phyloP scores from a whole-genome alignment of 2,329 filamentous ascomycete genomes.

The Fusarium piperis region DNA sequence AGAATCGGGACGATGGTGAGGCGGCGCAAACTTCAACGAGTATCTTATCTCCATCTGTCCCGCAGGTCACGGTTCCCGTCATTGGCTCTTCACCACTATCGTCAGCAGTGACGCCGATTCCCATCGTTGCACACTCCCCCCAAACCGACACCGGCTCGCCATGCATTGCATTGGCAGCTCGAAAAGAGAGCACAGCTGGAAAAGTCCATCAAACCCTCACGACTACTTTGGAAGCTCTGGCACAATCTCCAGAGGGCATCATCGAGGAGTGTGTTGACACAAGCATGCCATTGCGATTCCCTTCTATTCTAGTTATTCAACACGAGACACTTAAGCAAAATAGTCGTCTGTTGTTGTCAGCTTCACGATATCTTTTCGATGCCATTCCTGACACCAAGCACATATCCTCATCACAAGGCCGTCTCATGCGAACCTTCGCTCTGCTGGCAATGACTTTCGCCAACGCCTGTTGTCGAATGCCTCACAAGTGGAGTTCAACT shows the following conservation, averaged over 20 bases:
- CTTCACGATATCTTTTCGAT: not conserved
- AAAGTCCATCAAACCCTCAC: constrained; percentile 1
- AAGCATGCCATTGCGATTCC: not conserved
- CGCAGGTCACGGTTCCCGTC: not conserved
- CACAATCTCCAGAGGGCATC: not conserved
- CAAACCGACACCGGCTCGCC: not conserved
- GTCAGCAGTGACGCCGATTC: not conserved
- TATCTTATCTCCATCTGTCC: not conserved
- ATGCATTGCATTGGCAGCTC: not conserved
- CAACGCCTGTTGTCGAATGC: not conserved
- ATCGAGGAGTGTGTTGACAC: constrained; percentile 2
- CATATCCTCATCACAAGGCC: not conserved
- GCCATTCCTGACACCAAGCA: not conserved
- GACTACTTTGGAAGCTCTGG: not conserved
- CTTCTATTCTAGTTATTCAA: not conserved
- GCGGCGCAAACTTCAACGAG: not conserved
- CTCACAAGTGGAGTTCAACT: not conserved
- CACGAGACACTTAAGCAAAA: not conserved
- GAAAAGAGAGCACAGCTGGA: not conserved
- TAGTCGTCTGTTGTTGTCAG: not conserved
- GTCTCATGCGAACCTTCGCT: constrained; percentile 8
- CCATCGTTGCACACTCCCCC: not conserved
- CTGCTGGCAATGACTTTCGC: constrained; percentile 1
- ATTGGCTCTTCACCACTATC: not conserved
- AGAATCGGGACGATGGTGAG: not conserved